phyloP scores from a whole-genome alignment of 2,329 filamentous ascomycete species.

The Arthrinium puccinioides region DNA sequence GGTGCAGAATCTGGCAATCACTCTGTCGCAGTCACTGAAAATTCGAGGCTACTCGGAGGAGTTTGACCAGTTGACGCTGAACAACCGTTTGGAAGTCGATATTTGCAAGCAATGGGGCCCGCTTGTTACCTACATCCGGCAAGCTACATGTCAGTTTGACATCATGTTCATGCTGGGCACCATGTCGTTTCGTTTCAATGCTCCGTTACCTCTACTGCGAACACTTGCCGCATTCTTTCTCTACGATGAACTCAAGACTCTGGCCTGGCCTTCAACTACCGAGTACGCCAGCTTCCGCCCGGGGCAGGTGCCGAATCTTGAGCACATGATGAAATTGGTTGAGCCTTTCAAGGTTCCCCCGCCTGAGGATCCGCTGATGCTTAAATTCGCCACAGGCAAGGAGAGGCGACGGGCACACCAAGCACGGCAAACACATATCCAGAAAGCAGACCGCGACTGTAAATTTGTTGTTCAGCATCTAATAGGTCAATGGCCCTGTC shows the following conservation, averaged over 20 bases:
- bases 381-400: slow-evolving; percentile 19
- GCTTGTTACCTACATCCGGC: slow-evolving; percentile 13
- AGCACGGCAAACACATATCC: slow-evolving; percentile 19
- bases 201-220: slow-evolving; percentile 16
- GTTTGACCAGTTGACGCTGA: slow-evolving; percentile 13
- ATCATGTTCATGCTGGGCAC: slow-evolving; percentile 18
- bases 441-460: slow-evolving; percentile 24
- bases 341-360: slow-evolving; percentile 21
- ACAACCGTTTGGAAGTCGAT: slow-evolving; percentile 14
- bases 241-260: slow-evolving; percentile 26
- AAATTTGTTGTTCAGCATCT: slow-evolving; percentile 31
- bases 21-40: slow-evolving; percentile 11
- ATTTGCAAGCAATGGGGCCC: slow-evolving; percentile 17
- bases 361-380: slow-evolving; percentile 11
- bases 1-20: slow-evolving; percentile 10
- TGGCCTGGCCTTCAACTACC: slow-evolving; percentile 27
- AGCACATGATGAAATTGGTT: slow-evolving; percentile 23
- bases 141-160: slow-evolving; percentile 4
- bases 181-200: slow-evolving; percentile 16
- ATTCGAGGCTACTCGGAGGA: slow-evolving; percentile 13
- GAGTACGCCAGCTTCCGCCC: slow-evolving; percentile 27
- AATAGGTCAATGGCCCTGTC: slow-evolving; percentile 36
- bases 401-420: slow-evolving; percentile 22
- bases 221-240: slow-evolving; percentile 36
- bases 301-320: slow-evolving; percentile 22